A percentile compares a stretch with the other conserved stretches of the same genome.
These are phyloP conservation scores for Entelexis sorbosivorans DNA, from an alignment of 1,139 yeast species.

Conservation along the genomic window DNA sequence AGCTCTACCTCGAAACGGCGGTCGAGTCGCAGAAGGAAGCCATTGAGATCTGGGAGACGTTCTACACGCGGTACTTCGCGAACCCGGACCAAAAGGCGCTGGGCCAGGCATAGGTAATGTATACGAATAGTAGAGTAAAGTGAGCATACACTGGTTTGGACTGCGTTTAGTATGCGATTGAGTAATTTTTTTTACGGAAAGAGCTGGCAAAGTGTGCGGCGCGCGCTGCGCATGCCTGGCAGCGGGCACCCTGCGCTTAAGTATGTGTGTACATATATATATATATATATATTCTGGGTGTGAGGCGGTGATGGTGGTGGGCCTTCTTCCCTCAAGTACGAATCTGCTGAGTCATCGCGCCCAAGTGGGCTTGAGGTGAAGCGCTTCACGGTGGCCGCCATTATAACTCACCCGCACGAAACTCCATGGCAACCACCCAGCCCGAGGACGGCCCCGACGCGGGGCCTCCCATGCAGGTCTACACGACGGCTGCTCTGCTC, in stretches of 20 bases:
- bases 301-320: too few species aligned
- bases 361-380: background rate
- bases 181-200: too few species aligned
- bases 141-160: too few species aligned
- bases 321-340: too few species aligned
- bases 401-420: background rate
- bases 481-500: constrained; percentile 93
- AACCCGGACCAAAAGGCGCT: background rate
- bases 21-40: constrained; percentile 91
- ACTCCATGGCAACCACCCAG: constrained; percentile 5
- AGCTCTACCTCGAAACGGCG: constrained; percentile 78
- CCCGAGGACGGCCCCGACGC: constrained; percentile 8
- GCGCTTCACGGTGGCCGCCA: background rate
- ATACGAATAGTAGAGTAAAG: too few species aligned
- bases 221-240: too few species aligned
- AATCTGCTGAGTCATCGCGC: background rate
- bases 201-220: too few species aligned
- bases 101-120: background rate
- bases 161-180: too few species aligned
- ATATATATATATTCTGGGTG: too few species aligned
- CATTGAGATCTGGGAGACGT: constrained; percentile 91
- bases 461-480: constrained; percentile 47
- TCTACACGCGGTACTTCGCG: constrained; percentile 26
- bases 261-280: too few species aligned
- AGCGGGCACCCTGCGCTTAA: too few species aligned